Evolutionary conservation across 345 rosid genomes (phyloP), one percentile per base, ranked within the genome.

Genomic region (Stellera chamaejasme): DNA sequence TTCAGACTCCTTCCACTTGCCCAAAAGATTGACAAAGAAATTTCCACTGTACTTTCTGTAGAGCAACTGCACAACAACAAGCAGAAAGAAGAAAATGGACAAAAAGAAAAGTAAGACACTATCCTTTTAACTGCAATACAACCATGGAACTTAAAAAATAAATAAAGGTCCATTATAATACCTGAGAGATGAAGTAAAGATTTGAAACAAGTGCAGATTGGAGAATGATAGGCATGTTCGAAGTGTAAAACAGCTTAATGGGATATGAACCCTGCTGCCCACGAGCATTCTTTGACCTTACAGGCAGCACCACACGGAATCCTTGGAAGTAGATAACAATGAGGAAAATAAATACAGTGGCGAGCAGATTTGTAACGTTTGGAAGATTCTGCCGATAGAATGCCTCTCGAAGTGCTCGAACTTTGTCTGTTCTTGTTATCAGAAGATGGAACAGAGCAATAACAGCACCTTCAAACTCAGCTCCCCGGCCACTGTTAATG

Each of bases 241-340:
- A 84, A 60, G 92, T 84, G 75, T 84, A 84, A 64, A 82, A 84
- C 54, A 82, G 72, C 76, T 84, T 84, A 56, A 84, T 84, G 8
- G 88, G 93, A 72, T 85, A 85, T 10, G 93, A 78, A 5, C 86
- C 93, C 58, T 82, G 86, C 58, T 85, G 93, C 14, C 88, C 88
- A 52, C 88, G 84, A 47, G 88, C 81, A 76, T 73, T 84, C 74
- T 84, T 84, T 2, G 91, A 84, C 48, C 91, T 79, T 66, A 84
- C 85, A 1, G 87, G 88, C 43, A 84, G 66, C 26, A 81, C 87
- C 57, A 81, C 88, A 59, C 78, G 85, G 73, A 84, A 84, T 16
- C 88, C 88, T 77, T 84, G 91, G 77, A 84, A 84, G 79, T 79
- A 81, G 65, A 75, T 72, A 42, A 83, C 87, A 48, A 81, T 79